Evolutionary conservation across 345 rosid genomes (phyloP), one percentile per base, ranked within the genome.

Genomic region (Rhodamnia argentea): DNA sequence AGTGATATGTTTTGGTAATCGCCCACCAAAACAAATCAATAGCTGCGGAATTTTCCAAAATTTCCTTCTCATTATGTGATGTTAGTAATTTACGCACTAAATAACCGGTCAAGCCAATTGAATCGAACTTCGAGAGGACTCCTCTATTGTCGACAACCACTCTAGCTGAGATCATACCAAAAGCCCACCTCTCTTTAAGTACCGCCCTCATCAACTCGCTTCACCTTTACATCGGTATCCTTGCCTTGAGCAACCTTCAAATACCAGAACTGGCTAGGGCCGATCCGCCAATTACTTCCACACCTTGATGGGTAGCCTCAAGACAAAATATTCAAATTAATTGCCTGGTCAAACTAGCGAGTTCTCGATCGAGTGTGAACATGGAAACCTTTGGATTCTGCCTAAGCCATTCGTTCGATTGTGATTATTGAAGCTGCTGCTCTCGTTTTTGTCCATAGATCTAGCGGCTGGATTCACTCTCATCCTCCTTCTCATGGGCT

Each of bases 381-480:
- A 6, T 2, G 5, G 47, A 44, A 44, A 44, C 93, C 13, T 51
- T 13, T 11, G 4, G 52, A 51, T 51, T 2, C 13, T 51, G 3
- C 52, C 52, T 51, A 2, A 51, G 52, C 52, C 52, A 51, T 4
- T 3, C 11, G 13, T 51, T 51, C 52, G 52, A 2, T 51, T 51
- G 52, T 12, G 52, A 51, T 12, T 51, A 51, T 51, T 51, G 52
- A 51, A 51, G 52, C 13, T 94, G 84, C 98, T 2, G 13, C 52
- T 51, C 52, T 51, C 52, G 13, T 51, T 87, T 11, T 96, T 92
- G 22, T 93, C 97, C 32, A 93, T 37, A 98, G 96, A 56, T 96
- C 62, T 42, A 89, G 87, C 32, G 96, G 84, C 16, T 98, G 96
- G 92, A 95, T 95, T 86, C 98, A 92, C 82, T 96, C 98, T 0